Base-by-base conservation (phyloP, 805 yeast genomes). In the Kazachstania kunashirensis region DNA sequence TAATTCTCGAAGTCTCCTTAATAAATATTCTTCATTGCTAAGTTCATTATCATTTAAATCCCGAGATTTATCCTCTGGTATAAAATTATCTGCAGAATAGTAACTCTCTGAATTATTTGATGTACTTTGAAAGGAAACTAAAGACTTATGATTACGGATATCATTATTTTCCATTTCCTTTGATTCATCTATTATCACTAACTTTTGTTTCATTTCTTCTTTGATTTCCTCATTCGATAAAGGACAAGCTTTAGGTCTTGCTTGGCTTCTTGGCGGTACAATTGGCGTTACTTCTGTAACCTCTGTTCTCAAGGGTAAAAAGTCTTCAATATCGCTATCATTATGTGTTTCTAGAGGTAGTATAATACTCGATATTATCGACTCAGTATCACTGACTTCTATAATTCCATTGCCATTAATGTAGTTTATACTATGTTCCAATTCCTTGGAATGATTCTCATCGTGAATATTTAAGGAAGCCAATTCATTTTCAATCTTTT, bases 211-310 rank as follows among this genome's bases (percentile, higher is more conserved):
- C 11, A 12, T 10, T 3, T 12, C 23, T 3, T 34, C 28, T 9
- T 24, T 18, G 10, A 20, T 26, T 8, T 16, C 21, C 10, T 37
- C 45, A 10, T 35, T 28, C 8, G 14, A 8, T 32, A 47, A 48
- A 9, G 51, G 34, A 12, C 45, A 49, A 9, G 62, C 56, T 17
- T 39, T 42, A 7, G 63, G 63, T 36, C 63, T 52, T 18, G 49
- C 49, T 34, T 49, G 51, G 31, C 47, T 59, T 40, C 63, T 52
- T 31, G 59, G 59, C 7, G 63, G 63, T 2, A 54, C 49, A 2
- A 54, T 41, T 10, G 63, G 63, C 29, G 53, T 47, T 13, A 45
- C 46, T n/a, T n/a, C n/a, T n/a, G n/a, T n/a, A n/a, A n/a, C n/a
- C n/a, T n/a, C n/a, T n/a, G n/a, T n/a, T n/a, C n/a, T n/a, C 5